Conservation (phyloP, 148 eudicot genomes). For the Diospyros kaki region DNA sequence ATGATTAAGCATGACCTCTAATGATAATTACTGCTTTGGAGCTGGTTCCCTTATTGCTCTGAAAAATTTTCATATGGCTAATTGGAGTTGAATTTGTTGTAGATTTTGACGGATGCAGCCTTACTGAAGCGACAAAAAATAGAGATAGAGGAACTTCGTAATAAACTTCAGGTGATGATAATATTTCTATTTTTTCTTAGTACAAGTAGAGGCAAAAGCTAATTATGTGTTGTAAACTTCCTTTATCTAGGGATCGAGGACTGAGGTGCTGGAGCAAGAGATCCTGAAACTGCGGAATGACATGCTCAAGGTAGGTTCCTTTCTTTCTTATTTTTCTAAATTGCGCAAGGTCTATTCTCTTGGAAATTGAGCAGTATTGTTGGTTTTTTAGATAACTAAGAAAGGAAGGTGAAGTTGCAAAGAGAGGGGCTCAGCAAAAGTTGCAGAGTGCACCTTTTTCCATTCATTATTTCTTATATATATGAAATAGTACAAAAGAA, state of each 20-base stretch:
- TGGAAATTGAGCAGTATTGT: no score
- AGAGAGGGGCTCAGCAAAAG: no score
- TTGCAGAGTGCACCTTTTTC: no score
- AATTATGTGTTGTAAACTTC: slow-evolving; percentile 5
- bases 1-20: neutral
- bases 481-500: no score
- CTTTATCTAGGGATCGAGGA: slow-evolving; percentile 65
- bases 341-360: slow-evolving; percentile 1
- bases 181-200: neutral
- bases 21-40: slow-evolving; percentile 7
- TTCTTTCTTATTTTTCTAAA: neutral
- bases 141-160: slow-evolving; percentile 85
- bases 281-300: slow-evolving; percentile 83
- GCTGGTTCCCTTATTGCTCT: slow-evolving; percentile 3
- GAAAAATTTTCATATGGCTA: neutral
- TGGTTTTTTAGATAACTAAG: no score
- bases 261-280: slow-evolving; percentile 89
- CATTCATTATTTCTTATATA: no score
- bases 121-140: slow-evolving; percentile 81
- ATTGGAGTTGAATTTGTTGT: slow-evolving; percentile 14
- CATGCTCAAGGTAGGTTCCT: slow-evolving; percentile 68
- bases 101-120: slow-evolving; percentile 98
- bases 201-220: neutral
- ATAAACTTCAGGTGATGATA: slow-evolving; percentile 71
- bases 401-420: no score